Percentiles rank a stretch among this genome's conserved stretches.
phyloP scores from a whole-genome alignment of 2,329 filamentous ascomycete species.

The Pseudocercospora ulei region DNA sequence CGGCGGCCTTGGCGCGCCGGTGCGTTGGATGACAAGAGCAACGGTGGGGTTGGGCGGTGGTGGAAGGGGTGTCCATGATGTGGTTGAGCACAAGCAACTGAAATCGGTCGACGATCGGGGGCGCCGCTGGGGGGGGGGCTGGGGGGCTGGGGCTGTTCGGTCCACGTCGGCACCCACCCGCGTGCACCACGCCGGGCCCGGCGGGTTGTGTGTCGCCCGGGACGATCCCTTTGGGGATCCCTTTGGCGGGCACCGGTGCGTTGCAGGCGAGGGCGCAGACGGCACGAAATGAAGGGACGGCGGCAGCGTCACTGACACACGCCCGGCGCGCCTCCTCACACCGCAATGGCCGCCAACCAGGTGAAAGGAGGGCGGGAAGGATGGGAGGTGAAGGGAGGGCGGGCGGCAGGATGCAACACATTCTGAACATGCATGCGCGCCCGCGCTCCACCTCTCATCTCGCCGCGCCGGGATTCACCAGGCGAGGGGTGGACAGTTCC shows the following conservation, averaged over 20 bases:
- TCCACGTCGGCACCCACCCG: conserved; percentile 18
- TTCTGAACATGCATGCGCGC: no score
- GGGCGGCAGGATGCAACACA: no score
- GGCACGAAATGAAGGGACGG: conserved; percentile 12
- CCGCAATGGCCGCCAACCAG: conserved; percentile 1
- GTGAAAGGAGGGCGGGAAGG: no score
- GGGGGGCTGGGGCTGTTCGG: conserved; percentile 7
- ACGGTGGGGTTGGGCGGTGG: no score
- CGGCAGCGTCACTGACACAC: conserved; percentile 18
- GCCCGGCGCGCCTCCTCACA: conserved; percentile 2
- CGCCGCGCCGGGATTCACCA: no score
- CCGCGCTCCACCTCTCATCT: no score
- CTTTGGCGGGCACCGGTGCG: no score
- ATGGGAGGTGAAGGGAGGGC: no score
- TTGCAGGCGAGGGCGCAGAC: conserved; percentile 12
- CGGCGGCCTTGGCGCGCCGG: no score
- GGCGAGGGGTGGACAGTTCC: no score
- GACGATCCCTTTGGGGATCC: conserved; percentile 14
- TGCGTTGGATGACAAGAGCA: no score
- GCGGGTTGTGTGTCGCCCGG: conserved; percentile 18
- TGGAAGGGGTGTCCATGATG: neutral
- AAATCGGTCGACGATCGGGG: conserved; percentile 12
- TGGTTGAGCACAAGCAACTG: conserved; percentile 14
- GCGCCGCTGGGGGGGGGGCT: no score
- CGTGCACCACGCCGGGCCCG: conserved; percentile 15